phyloP scores from a whole-genome alignment of 768 basidiomycete species.

The Boletellus ananiceps region DNA sequence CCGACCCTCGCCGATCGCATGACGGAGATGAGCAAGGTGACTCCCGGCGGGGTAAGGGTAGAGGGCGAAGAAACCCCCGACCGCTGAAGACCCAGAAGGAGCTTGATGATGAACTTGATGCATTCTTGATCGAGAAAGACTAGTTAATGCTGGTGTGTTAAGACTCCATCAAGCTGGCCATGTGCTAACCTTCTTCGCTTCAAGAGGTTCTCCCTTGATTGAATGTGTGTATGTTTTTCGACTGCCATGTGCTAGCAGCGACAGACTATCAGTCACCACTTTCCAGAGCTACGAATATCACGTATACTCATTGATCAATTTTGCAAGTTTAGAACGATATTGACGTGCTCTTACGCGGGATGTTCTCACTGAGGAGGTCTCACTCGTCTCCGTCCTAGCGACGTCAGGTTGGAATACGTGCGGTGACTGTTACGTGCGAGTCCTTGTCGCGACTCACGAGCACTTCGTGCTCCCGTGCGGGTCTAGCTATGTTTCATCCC shows the following conservation, averaged over 20 bases:
- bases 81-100: conserved; percentile 65
- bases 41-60: conserved; percentile 27
- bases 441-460: too few relatives aligned
- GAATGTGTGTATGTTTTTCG: background rate
- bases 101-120: conserved; percentile 78
- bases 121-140: conserved; percentile 57
- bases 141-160: conserved; percentile 20
- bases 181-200: conserved; percentile 4
- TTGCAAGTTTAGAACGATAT: too few relatives aligned
- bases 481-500: too few relatives aligned
- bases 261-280: conserved; percentile 13
- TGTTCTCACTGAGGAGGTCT: too few relatives aligned
- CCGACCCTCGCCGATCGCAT: conserved; percentile 17
- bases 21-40: conserved; percentile 24
- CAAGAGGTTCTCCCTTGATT: background rate
- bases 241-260: conserved; percentile 4
- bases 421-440: too few relatives aligned
- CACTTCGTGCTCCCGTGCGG: too few relatives aligned
- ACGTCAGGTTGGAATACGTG: too few relatives aligned
- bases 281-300: background rate
- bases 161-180: background rate
- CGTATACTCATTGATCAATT: background rate
- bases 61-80: conserved; percentile 38
- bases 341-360: too few relatives aligned
- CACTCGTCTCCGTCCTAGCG: too few relatives aligned